Base-by-base conservation (phyloP, 75 land plant genomes). In the Cupressus sempervirens region DNA sequence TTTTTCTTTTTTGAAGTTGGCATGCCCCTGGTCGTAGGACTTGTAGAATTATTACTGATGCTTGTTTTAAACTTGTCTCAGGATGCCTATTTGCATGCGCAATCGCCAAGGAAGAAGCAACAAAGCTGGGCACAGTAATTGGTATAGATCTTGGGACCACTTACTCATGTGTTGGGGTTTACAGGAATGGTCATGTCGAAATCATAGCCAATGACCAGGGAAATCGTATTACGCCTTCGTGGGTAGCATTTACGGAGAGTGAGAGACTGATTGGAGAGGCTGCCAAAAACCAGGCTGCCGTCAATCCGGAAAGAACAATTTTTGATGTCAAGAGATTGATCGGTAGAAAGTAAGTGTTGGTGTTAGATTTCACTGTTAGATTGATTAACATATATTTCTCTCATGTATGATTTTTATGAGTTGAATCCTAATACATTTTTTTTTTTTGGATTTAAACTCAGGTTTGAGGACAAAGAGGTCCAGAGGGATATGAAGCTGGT, bases 401-500 rank as follows among this genome's bases (percentile, higher is more conserved):
- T 6, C 68, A 65, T 23, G 2, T 68, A 68, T 29, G 1, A 65
- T 23, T 65, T 50, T 0, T 12, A 26, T 26, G n/a, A 8, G 3
- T 79, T 11, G 23, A 79, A 43, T 79, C 30, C 35, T 23, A 45
- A 79, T 13, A 50, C 13, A 12, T 13, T 11, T 50, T 50, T 50
- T 50, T 12, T 12, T 50, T 50, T 50, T 50, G 53, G 53, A 50
- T 50, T 50, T 50, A 1, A 76, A 83, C 18, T 2, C 87, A 94
- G 96, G 84, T 95, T 91, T 84, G 96, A 94, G 3, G 97, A 95
- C 85, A 95, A 95, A 81, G 97, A 95, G 83, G 97, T 95, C 1
- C 97, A 95, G 85, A 94, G 34, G 83, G 97, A 95, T 84, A 90
- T 95, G 92, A 95, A 95, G 82, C 91, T 95, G 76, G 82, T 93